Conservation (phyloP, 345 rosid genomes). For the Arabis alpina region DNA sequence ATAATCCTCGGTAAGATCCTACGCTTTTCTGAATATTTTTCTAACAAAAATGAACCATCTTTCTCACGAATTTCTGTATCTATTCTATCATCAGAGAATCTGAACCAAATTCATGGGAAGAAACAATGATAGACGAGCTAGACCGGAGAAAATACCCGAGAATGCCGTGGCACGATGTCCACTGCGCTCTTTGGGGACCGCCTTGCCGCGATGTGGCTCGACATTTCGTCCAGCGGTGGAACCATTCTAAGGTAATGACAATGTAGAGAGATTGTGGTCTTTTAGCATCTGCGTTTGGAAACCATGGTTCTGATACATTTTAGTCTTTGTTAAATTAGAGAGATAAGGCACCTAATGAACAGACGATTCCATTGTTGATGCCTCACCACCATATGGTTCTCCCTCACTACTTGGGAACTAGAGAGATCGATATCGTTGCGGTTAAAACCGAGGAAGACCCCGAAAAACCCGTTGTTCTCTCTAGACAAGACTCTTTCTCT, state of each 20-base stretch:
- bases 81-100: slow-evolving; percentile 62
- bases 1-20: slow-evolving; percentile 75
- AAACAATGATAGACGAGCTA: slow-evolving; percentile 78
- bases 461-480: slow-evolving; percentile 43
- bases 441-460: slow-evolving; percentile 43
- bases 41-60: neutral
- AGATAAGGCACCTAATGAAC: slow-evolving; percentile 88
- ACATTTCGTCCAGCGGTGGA: slow-evolving; percentile 97
- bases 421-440: slow-evolving; percentile 54
- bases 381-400: slow-evolving; percentile 97
- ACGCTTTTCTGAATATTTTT: neutral
- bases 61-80: slow-evolving; percentile 13
- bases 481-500: slow-evolving; percentile 54
- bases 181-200: slow-evolving; percentile 97
- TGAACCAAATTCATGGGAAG: slow-evolving; percentile 99
- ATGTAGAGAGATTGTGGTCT: neutral
- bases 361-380: slow-evolving; percentile 80
- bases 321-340: slow-evolving; percentile 51
- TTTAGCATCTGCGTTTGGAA: neutral
- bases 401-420: slow-evolving; percentile 91
- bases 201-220: slow-evolving; percentile 90
- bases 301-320: slow-evolving; percentile 1
- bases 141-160: slow-evolving; percentile 77
- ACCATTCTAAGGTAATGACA: slow-evolving; percentile 82
- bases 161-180: slow-evolving; percentile 99